A percentile compares a stretch with the other conserved stretches of the same genome.
Evolutionary conservation across 331 rosid genomes (phyloP).

Genomic region (Malus hybrid): DNA sequence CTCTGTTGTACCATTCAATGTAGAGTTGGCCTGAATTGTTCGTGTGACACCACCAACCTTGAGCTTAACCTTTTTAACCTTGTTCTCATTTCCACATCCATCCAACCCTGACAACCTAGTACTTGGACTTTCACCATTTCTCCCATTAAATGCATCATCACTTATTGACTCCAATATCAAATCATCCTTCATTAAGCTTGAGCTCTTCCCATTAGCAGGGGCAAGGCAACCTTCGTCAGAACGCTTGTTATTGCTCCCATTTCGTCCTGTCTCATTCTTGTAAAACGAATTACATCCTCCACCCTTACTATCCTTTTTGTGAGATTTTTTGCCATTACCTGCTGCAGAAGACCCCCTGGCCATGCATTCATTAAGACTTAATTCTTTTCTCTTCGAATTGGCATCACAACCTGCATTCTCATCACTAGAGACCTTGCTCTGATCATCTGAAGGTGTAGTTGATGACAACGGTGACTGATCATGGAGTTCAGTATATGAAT

Average conservation of each 20-base stretch:
- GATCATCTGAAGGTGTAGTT: conserved; percentile 64
- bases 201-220: conserved; percentile 79
- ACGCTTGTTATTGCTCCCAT: conserved; percentile 43
- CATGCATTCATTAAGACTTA: conserved; percentile 51
- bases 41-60: conserved; percentile 77
- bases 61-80: conserved; percentile 83
- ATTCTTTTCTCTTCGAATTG: conserved; percentile 58
- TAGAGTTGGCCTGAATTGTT: conserved; percentile 68
- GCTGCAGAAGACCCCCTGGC: conserved; percentile 33
- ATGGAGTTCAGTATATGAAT: conserved; percentile 46
- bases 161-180: conserved; percentile 36
- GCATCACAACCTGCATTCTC: conserved; percentile 57
- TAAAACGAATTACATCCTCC: conserved; percentile 43
- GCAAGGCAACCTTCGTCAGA: conserved; percentile 85
- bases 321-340: conserved; percentile 38
- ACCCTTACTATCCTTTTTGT: conserved; percentile 36
- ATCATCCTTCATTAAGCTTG: conserved; percentile 36
- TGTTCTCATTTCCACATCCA: conserved; percentile 55
- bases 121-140: conserved; percentile 42
- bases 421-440: conserved; percentile 67
- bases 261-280: conserved; percentile 39
- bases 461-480: conserved; percentile 56
- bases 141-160: conserved; percentile 40
- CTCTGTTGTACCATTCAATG: conserved; percentile 55
- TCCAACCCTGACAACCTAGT: conserved; percentile 50